phyloP scores from a whole-genome alignment of 73 alveolate genomes.

The Blepharisma japonicum region DNA sequence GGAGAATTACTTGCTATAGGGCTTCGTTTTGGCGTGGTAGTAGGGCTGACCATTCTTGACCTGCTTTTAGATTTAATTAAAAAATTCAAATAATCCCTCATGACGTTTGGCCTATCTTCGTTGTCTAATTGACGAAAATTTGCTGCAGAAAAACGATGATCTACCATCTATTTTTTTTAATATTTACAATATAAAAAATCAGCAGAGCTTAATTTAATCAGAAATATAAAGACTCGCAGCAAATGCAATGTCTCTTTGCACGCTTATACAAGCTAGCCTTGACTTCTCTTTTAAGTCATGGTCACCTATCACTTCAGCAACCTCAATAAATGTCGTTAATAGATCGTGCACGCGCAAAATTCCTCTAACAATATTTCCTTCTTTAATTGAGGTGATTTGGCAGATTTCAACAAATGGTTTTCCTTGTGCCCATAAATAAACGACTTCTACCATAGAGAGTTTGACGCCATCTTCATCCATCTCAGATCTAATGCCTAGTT shows the following conservation, averaged over 20 bases:
- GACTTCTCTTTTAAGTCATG: constrained; percentile 44
- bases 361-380: constrained; percentile 68
- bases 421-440: constrained; percentile 71
- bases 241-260: constrained; percentile 72
- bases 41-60: no score
- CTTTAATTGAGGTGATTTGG: constrained; percentile 41
- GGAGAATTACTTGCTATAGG: no score
- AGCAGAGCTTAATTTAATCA: not conserved
- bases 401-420: constrained; percentile 58
- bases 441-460: constrained; percentile 50
- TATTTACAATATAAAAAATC: no score
- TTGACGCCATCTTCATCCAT: constrained; percentile 36
- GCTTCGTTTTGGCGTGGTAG: no score
- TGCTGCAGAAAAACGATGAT: no score
- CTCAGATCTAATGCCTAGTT: constrained; percentile 21
- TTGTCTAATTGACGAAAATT: no score
- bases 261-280: constrained; percentile 47
- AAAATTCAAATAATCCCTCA: no score
- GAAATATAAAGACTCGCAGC: constrained; percentile 65
- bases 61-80: no score
- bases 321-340: constrained; percentile 44
- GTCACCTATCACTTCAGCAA: constrained; percentile 63
- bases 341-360: constrained; percentile 50
- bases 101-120: no score
- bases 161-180: no score